These are phyloP conservation scores for Aquanectria penicillioides DNA, from an alignment of 2,329 filamentous ascomycete genomes.

Conservation along the genomic window DNA sequence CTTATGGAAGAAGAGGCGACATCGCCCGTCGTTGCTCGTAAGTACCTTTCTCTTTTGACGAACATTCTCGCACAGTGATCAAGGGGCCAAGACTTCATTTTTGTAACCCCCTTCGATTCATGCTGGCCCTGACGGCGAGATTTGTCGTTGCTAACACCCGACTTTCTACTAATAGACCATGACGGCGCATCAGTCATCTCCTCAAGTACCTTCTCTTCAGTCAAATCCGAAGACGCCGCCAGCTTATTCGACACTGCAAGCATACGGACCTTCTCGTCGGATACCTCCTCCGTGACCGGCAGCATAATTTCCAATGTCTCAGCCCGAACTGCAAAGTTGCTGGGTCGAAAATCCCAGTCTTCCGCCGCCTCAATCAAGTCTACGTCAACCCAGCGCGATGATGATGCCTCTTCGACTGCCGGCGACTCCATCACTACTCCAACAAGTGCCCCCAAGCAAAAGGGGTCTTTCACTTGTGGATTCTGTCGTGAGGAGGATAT, in stretches of 20 bases:
- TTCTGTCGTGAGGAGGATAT: slow-evolving; percentile 56
- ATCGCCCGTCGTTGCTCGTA: slow-evolving; percentile 40
- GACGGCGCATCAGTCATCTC: slow-evolving; percentile 49
- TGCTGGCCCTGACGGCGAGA: not conserved
- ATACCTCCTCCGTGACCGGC: slow-evolving; percentile 51
- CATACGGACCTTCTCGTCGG: slow-evolving; percentile 51
- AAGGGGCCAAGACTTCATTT: no score
- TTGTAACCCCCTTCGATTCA: no score
- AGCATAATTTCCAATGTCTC: slow-evolving; percentile 55
- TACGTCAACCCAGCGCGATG: slow-evolving; percentile 29
- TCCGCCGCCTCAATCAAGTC: slow-evolving; percentile 35
- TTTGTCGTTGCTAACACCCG: slow-evolving; percentile 16
- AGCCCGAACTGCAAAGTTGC: slow-evolving; percentile 48
- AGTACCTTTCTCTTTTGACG: slow-evolving; percentile 31
- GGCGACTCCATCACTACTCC: slow-evolving; percentile 37
- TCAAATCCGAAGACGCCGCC: slow-evolving; percentile 48
- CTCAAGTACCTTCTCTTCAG: slow-evolving; percentile 47
- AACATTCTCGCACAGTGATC: not conserved
- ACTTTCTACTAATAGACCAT: slow-evolving; percentile 30
- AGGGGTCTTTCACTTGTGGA: slow-evolving; percentile 50
- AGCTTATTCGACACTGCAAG: slow-evolving; percentile 51
- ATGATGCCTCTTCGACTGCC: slow-evolving; percentile 35
- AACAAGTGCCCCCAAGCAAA: slow-evolving; percentile 47
- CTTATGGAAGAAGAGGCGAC: slow-evolving; percentile 47
- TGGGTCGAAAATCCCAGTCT: slow-evolving; percentile 42